Conservation (phyloP, 1,284 basidiomycete genomes). For the Sporisorium reilianum region DNA sequence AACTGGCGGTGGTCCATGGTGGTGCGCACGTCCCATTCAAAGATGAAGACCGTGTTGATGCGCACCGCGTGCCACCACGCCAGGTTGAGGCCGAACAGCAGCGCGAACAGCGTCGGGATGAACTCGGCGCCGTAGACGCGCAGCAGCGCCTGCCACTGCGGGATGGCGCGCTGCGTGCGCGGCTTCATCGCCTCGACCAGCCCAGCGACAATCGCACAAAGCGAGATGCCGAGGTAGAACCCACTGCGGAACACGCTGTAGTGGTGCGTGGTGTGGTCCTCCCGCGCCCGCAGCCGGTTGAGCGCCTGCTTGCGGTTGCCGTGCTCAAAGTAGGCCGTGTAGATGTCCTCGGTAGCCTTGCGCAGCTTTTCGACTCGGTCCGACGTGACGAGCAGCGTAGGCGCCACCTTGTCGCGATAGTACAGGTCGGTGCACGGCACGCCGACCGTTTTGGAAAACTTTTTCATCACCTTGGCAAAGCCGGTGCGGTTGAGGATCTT, state of each 20-base stretch:
- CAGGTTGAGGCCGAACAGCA: conserved; percentile 83
- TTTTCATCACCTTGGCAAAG: conserved; percentile 87
- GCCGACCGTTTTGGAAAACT: conserved; percentile 87
- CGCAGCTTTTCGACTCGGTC: conserved; percentile 77
- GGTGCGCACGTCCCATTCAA: conserved; percentile 77
- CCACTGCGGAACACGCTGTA: conserved; percentile 76
- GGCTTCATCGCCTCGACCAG: conserved; percentile 77
- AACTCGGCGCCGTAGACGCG: conserved; percentile 83
- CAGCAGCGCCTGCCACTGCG: conserved; percentile 80
- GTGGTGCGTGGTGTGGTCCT: conserved; percentile 76
- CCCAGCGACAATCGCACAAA: conserved; percentile 81
- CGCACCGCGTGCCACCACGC: conserved; percentile 80
- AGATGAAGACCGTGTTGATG: conserved; percentile 92
- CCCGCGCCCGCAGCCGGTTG: conserved; percentile 74
- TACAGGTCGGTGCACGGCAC: conserved; percentile 77
- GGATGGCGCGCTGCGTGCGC: conserved; percentile 75
- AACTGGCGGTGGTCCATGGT: conserved; percentile 84
- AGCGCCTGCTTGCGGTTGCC: conserved; percentile 86
- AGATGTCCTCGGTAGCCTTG: conserved; percentile 72
- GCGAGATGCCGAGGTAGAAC: conserved; percentile 79
- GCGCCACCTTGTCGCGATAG: conserved; percentile 79
- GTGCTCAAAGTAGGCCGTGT: conserved; percentile 73
- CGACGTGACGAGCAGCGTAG: conserved; percentile 72
- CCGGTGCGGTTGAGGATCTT: conserved; percentile 82
- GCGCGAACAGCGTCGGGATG: conserved; percentile 80